A percentile compares a stretch with the other conserved stretches of the same genome.
Conservation (phyloP, 495 filamentous ascomycete species). For the Daldinia loculata region DNA sequence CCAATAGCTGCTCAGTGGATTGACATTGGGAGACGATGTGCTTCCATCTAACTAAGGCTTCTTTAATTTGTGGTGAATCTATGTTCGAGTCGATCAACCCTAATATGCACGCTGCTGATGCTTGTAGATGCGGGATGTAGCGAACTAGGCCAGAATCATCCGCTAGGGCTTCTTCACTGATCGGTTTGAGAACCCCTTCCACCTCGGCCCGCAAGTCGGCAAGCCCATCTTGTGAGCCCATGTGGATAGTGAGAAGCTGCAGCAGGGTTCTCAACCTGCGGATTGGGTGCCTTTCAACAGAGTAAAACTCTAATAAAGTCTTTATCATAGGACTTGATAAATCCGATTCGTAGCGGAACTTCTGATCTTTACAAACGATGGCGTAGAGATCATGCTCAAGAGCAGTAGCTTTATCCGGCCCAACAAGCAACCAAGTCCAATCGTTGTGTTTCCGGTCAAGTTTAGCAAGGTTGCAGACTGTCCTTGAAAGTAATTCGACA, state of each 20-base stretch:
- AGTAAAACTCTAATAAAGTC: constrained; percentile 53
- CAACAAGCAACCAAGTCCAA: constrained; percentile 55
- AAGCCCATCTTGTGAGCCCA: constrained; percentile 47
- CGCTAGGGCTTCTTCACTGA: constrained; percentile 47
- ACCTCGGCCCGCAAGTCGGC: constrained; percentile 47
- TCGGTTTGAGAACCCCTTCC: constrained; percentile 50
- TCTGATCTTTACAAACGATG: constrained; percentile 46
- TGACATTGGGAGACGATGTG: constrained; percentile 57
- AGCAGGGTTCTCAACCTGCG: constrained; percentile 54
- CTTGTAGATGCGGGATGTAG: constrained; percentile 67
- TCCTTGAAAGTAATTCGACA: constrained; percentile 53
- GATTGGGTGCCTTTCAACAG: constrained; percentile 53
- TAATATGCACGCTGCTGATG: constrained; percentile 61
- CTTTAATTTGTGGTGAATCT: constrained; percentile 57
- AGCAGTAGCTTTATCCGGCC: constrained; percentile 56
- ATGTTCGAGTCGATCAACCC: constrained; percentile 63
- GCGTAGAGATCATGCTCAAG: constrained; percentile 60
- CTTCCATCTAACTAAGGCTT: constrained; percentile 61
- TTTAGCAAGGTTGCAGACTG: constrained; percentile 56
- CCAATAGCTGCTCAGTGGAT: constrained; percentile 60
- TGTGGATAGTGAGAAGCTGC: constrained; percentile 46
- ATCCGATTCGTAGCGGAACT: constrained; percentile 40
- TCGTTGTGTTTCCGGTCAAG: constrained; percentile 56
- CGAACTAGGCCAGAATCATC: constrained; percentile 63
- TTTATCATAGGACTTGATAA: constrained; percentile 51